Conservation (phyloP, 345 rosid genomes). For the Eucalyptus polyanthemos region DNA sequence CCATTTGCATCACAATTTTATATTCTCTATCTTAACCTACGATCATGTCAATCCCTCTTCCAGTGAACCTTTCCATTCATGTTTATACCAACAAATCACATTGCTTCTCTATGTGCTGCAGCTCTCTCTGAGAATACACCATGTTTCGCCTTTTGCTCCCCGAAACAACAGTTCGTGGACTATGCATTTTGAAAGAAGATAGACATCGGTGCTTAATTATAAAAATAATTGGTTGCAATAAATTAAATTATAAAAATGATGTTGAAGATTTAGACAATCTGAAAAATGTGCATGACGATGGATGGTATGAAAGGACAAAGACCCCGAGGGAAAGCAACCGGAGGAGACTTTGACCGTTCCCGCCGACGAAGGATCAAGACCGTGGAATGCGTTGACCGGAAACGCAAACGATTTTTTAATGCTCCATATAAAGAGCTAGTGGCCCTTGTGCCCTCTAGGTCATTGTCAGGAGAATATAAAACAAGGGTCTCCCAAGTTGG, state of each 20-base stretch:
- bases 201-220: neutral
- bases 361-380: neutral
- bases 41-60: neutral
- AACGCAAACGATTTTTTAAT: neutral
- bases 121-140: neutral
- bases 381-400: neutral
- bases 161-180: neutral
- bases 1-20: neutral
- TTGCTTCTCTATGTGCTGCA: neutral
- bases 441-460: neutral
- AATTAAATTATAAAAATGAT: neutral
- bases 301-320: neutral
- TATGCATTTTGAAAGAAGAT: neutral
- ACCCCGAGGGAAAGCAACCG: neutral
- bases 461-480: neutral
- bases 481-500: neutral
- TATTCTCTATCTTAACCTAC: neutral
- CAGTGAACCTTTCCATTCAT: neutral
- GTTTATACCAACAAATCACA: neutral
- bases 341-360: neutral
- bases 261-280: neutral
- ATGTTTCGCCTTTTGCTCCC: neutral
- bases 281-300: neutral
- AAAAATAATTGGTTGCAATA: neutral
- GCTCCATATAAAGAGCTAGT: neutral